Conservation (phyloP, 257 asterid species). For the Parsonsia alboflavescens region DNA sequence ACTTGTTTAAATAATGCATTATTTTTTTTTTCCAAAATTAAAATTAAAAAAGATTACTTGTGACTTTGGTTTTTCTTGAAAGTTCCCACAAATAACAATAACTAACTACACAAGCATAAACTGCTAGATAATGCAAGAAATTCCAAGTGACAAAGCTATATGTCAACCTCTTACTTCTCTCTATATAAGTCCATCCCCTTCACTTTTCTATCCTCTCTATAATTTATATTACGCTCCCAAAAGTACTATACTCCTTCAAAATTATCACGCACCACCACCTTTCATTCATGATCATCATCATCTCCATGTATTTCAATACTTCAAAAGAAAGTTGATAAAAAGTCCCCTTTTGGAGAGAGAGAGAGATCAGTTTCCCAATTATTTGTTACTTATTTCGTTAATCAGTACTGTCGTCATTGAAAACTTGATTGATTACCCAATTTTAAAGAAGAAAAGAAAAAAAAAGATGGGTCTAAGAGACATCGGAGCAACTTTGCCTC, state of each 20-base stretch:
- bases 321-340: neutral
- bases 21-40: too few relatives aligned
- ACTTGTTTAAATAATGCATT: too few relatives aligned
- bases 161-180: constrained; percentile 23
- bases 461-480: constrained; percentile 62
- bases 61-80: constrained; percentile 36
- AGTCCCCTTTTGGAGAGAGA: too few relatives aligned
- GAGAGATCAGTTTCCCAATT: too few relatives aligned
- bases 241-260: constrained; percentile 6
- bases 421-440: neutral
- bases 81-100: constrained; percentile 34
- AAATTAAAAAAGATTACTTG: constrained; percentile 34
- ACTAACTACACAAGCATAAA: constrained; percentile 54
- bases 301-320: neutral
- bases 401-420: neutral
- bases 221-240: constrained; percentile 5
- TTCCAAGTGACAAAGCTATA: constrained; percentile 32
- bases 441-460: neutral
- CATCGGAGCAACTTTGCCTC: constrained; percentile 74
- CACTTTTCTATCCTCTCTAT: constrained; percentile 18
- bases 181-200: constrained; percentile 20
- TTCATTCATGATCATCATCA: neutral
- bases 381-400: neutral
- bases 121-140: constrained; percentile 35
- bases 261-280: constrained; percentile 22